A percentile compares a stretch with the other conserved stretches of the same genome.
These are phyloP conservation scores for Hypoxylon sp. DNA, from an alignment of 2,329 filamentous ascomycete genomes.

Conservation along the genomic window DNA sequence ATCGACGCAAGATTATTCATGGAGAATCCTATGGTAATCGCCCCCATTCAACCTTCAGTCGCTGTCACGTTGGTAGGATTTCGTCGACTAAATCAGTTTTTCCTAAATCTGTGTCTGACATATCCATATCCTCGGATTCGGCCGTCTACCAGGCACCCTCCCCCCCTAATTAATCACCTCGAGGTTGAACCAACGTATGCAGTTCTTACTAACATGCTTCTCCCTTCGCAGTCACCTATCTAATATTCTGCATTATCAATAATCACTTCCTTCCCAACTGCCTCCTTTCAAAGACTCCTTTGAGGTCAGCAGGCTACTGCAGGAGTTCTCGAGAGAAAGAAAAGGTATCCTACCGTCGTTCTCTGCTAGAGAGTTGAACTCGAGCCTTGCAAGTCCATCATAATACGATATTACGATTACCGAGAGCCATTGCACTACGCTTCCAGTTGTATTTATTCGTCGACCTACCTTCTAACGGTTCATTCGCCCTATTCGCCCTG, in stretches of 20 bases:
- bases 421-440: conserved; percentile 18
- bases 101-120: conserved; percentile 3
- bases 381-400: conserved; percentile 41
- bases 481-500: conserved; percentile 25
- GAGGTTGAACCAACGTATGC: conserved; percentile 16
- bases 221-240: conserved; percentile 44
- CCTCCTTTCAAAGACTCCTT: conserved; percentile 67
- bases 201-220: conserved; percentile 32
- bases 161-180: conserved; percentile 22
- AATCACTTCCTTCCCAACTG: conserved; percentile 49
- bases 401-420: conserved; percentile 34
- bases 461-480: conserved; percentile 18
- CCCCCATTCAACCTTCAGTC: conserved; percentile 17
- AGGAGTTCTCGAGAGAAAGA: conserved; percentile 66
- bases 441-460: conserved; percentile 23
- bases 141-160: conserved; percentile 17
- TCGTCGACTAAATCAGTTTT: conserved; percentile 14
- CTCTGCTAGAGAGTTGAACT: conserved; percentile 49
- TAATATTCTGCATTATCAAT: conserved; percentile 51
- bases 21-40: conserved; percentile 14
- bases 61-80: conserved; percentile 17
- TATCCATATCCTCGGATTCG: conserved; percentile 7
- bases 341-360: conserved; percentile 57
- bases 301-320: conserved; percentile 88
- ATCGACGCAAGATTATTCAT: conserved; percentile 19